These are phyloP conservation scores for Osmanthus fragrans DNA, from an alignment of 257 asterid genomes.

Conservation along the genomic window DNA sequence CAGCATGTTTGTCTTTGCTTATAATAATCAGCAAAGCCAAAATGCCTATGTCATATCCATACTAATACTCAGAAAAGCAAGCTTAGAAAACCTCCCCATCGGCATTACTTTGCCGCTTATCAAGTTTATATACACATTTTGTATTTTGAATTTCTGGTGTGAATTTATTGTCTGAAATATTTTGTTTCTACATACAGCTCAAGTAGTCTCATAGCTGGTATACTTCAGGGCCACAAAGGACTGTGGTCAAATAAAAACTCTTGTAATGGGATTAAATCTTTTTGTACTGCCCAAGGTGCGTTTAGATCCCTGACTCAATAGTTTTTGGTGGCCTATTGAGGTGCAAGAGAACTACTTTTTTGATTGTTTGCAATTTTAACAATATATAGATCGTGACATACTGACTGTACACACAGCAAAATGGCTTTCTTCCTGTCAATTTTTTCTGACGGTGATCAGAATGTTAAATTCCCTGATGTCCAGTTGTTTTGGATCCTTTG, in stretches of 20 bases:
- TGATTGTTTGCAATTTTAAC: not conserved
- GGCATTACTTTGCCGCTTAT: not conserved
- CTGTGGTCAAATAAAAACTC: slow-evolving; percentile 39
- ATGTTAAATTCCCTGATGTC: not conserved
- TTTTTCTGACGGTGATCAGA: not conserved
- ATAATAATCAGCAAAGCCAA: not conserved
- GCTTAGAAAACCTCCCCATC: not conserved
- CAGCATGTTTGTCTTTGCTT: not conserved
- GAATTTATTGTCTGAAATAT: slow-evolving; percentile 11
- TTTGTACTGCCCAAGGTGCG: slow-evolving; percentile 66
- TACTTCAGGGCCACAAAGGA: slow-evolving; percentile 40
- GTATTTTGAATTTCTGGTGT: not conserved
- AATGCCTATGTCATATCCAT: not conserved
- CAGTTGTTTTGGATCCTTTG: not conserved
- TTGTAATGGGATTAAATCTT: slow-evolving; percentile 53
- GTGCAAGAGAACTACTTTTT: not conserved
- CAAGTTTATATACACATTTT: not conserved
- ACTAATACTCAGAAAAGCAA: not conserved
- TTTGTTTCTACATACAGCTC: slow-evolving; percentile 52
- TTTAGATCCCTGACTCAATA: slow-evolving; percentile 21
- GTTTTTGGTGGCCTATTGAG: not conserved
- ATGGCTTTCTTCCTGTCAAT: not conserved
- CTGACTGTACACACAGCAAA: not conserved
- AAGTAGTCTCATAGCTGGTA: slow-evolving; percentile 53
- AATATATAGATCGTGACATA: not conserved